These are phyloP conservation scores for Veloboletus limbatus DNA, from an alignment of 1,284 basidiomycete species.

Conservation along the genomic window DNA sequence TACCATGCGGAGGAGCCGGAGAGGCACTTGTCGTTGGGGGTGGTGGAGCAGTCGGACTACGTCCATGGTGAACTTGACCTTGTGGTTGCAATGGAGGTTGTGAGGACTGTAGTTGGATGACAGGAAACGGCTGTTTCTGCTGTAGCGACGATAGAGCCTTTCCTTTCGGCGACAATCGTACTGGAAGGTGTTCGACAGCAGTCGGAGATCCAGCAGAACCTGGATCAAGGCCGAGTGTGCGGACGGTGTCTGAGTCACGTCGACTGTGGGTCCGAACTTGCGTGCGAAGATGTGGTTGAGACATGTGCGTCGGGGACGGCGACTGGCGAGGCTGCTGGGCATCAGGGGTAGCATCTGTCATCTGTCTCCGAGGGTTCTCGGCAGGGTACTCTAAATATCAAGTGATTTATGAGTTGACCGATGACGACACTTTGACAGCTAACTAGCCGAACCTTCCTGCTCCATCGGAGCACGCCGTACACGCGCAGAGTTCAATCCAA, in stretches of 20 bases:
- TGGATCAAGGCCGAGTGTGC: constrained; percentile 37
- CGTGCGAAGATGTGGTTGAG: constrained; percentile 27
- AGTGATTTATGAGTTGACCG: constrained; percentile 9
- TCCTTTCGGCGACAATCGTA: constrained; percentile 24
- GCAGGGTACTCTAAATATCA: constrained; percentile 28
- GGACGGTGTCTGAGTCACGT: constrained; percentile 72
- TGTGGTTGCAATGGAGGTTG: constrained; percentile 24
- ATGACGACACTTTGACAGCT: constrained; percentile 11
- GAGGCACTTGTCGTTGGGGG: constrained; percentile 43
- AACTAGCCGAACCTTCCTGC: constrained; percentile 38
- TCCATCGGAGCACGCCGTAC: constrained; percentile 35
- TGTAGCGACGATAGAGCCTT: constrained; percentile 21
- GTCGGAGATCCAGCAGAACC: constrained; percentile 39
- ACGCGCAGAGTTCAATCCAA: constrained; percentile 39
- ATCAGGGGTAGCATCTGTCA: constrained; percentile 17
- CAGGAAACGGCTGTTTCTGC: constrained; percentile 30
- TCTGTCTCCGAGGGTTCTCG: constrained; percentile 18
- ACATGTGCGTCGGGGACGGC: constrained; percentile 51
- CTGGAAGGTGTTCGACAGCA: constrained; percentile 35
- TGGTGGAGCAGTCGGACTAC: constrained; percentile 65
- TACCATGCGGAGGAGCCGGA: constrained; percentile 27
- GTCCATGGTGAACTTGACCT: constrained; percentile 42
- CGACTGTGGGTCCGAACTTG: constrained; percentile 48
- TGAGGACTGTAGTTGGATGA: constrained; percentile 27
- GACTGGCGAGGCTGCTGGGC: constrained; percentile 43